phyloP scores from a whole-genome alignment of 2,329 filamentous ascomycete genomes.

The Aspergillus puulaauensis region DNA sequence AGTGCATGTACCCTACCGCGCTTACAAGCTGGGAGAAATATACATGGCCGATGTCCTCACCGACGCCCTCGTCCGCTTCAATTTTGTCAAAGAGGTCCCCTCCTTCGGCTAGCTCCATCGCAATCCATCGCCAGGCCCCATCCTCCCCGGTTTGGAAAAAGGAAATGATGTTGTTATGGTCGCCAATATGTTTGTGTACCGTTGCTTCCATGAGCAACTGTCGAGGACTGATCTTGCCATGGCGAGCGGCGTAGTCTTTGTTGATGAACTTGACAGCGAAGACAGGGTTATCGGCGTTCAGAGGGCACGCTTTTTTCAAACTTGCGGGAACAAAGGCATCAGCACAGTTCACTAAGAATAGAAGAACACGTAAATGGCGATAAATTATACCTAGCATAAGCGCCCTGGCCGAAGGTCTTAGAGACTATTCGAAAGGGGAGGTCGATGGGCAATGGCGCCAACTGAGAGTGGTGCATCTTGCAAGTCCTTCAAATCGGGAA shows the following conservation, averaged over 20 bases:
- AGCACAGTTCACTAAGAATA: constrained; percentile 9
- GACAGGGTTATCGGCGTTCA: constrained; percentile 67
- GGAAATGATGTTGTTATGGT: constrained; percentile 90
- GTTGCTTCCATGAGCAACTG: constrained; percentile 91
- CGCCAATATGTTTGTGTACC: constrained; percentile 82
- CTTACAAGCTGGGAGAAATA: constrained; percentile 92
- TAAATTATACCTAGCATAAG: constrained; percentile 80
- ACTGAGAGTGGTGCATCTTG: constrained; percentile 72
- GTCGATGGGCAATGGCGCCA: constrained; percentile 78
- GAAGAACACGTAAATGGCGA: not conserved
- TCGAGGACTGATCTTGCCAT: constrained; percentile 83
- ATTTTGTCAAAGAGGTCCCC: constrained; percentile 99
- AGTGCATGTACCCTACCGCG: constrained; percentile 93
- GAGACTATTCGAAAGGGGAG: constrained; percentile 93
- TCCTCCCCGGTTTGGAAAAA: constrained; percentile 90
- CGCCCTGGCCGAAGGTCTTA: constrained; percentile 92
- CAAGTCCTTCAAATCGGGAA: not conserved
- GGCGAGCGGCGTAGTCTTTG: constrained; percentile 87
- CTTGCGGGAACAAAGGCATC: constrained; percentile 44
- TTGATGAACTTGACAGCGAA: constrained; percentile 99
- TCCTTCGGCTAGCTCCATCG: constrained; percentile 94
- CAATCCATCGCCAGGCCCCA: constrained; percentile 88
- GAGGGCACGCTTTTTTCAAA: constrained; percentile 88
- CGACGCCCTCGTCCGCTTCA: constrained; percentile 93
- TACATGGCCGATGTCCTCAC: constrained; percentile 89